Conservation (phyloP, 2,329 filamentous ascomycete species). For the Chrysosporium keratinophilum region DNA sequence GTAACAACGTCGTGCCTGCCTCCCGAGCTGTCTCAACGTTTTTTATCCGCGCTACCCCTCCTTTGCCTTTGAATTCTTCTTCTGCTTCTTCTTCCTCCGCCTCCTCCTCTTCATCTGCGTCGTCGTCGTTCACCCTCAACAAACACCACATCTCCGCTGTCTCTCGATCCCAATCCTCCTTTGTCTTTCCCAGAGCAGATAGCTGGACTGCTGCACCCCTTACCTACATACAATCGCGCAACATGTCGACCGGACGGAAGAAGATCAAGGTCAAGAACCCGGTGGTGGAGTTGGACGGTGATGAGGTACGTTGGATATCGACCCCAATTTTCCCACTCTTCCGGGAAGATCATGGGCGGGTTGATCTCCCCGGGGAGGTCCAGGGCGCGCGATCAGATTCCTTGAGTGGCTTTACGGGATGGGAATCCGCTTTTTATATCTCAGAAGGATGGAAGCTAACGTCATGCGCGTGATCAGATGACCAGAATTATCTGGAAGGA, state of each 20-base stretch:
- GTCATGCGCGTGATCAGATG: conserved; percentile 51
- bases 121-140: conserved; percentile 7
- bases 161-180: conserved; percentile 8
- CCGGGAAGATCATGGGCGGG: background rate
- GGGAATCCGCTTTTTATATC: background rate
- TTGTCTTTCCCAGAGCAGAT: conserved; percentile 7
- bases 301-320: conserved; percentile 40
- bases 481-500: conserved; percentile 97
- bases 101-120: conserved; percentile 16
- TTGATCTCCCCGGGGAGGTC: background rate
- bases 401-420: background rate
- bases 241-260: conserved; percentile 40
- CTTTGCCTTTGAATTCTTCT: conserved; percentile 20
- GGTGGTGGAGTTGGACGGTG: conserved; percentile 91
- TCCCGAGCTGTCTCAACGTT: conserved; percentile 13
- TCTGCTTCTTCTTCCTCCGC: conserved; percentile 23
- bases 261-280: conserved; percentile 99
- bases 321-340: conserved; percentile 16
- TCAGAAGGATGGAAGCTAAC: background rate
- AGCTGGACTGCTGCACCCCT: conserved; percentile 9
- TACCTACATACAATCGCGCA: conserved; percentile 30
- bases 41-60: conserved; percentile 13
- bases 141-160: conserved; percentile 20
- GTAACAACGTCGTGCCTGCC: conserved; percentile 5
- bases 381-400: background rate